Evolutionary conservation across 768 basidiomycete species (phyloP).

Genomic region (Nidula microcarpa): DNA sequence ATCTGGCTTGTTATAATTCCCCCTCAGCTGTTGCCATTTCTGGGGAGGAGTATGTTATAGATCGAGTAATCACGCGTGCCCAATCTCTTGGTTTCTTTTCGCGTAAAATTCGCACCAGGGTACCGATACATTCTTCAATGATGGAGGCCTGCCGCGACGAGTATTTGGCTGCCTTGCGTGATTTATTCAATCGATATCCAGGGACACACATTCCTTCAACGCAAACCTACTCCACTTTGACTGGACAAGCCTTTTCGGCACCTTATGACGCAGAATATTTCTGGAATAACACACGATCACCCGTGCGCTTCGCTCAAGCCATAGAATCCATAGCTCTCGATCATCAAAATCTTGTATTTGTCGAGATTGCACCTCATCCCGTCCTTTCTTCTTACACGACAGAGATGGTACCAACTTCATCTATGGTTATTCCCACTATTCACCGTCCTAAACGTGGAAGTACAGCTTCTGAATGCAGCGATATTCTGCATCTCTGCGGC

Average conservation of each 20-base stretch:
- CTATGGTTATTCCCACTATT: no score
- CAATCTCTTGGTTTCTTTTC: constrained; percentile 24
- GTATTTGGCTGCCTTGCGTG: constrained; percentile 20
- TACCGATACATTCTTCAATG: constrained; percentile 33
- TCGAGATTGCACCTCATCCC: constrained; percentile 38
- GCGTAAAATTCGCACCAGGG: constrained; percentile 28
- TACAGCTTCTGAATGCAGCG: no score
- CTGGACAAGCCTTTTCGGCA: constrained; percentile 15
- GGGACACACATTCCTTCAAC: constrained; percentile 19
- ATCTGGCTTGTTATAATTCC: constrained; percentile 40
- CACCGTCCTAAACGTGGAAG: no score
- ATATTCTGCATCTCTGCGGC: no score
- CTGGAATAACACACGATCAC: constrained; percentile 32
- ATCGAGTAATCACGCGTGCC: constrained; percentile 23
- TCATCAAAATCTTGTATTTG: constrained; percentile 19
- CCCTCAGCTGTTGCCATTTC: constrained; percentile 32
- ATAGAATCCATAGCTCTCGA: constrained; percentile 17
- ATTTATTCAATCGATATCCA: constrained; percentile 28
- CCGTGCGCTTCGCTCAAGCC: constrained; percentile 32
- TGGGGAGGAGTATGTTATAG: constrained; percentile 22
- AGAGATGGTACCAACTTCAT: no score
- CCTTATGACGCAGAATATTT: constrained; percentile 31
- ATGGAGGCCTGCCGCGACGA: constrained; percentile 29
- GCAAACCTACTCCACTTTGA: constrained; percentile 31
- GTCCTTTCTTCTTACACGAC: constrained; percentile 25